Evolutionary conservation across 805 yeast genomes (phyloP).

Genomic region (Myxozyma nipponensis): DNA sequence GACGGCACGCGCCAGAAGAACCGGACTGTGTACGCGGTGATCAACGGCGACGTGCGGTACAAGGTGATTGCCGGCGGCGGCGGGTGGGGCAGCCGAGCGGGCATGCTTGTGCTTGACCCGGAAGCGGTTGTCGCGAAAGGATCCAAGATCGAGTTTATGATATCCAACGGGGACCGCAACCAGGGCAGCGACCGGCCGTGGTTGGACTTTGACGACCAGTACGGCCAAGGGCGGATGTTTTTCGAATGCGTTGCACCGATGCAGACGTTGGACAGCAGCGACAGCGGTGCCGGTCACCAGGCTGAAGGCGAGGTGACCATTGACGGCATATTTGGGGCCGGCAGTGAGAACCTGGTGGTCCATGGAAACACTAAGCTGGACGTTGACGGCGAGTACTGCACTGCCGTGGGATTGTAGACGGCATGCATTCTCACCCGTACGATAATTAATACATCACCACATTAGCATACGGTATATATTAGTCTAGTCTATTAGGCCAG

Average conservation of each 20-base stretch:
- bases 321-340: conserved; percentile 25
- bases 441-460: too few relatives aligned
- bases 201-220: conserved; percentile 7
- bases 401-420: conserved; percentile 4
- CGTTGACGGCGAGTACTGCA: conserved; percentile 26
- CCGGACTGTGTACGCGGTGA: conserved; percentile 21
- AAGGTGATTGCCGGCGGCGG: conserved; percentile 72
- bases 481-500: too few relatives aligned
- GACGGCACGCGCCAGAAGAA: conserved; percentile 6
- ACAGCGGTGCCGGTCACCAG: background rate
- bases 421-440: background rate
- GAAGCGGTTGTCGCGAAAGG: conserved; percentile 47
- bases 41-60: conserved; percentile 37
- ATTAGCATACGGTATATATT: too few relatives aligned
- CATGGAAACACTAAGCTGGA: conserved; percentile 17
- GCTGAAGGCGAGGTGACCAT: conserved; percentile 12
- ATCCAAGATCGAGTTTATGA: conserved; percentile 44
- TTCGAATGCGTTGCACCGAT: conserved; percentile 26
- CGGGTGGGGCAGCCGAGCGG: conserved; percentile 69
- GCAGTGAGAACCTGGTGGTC: conserved; percentile 20
- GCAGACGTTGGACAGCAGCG: conserved; percentile 11
- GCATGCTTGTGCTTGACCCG: conserved; percentile 62
- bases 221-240: conserved; percentile 4
- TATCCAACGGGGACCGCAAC: conserved; percentile 5
- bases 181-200: background rate